phyloP scores from a whole-genome alignment of 306 rosid species.

The Ochetophila trinervis region DNA sequence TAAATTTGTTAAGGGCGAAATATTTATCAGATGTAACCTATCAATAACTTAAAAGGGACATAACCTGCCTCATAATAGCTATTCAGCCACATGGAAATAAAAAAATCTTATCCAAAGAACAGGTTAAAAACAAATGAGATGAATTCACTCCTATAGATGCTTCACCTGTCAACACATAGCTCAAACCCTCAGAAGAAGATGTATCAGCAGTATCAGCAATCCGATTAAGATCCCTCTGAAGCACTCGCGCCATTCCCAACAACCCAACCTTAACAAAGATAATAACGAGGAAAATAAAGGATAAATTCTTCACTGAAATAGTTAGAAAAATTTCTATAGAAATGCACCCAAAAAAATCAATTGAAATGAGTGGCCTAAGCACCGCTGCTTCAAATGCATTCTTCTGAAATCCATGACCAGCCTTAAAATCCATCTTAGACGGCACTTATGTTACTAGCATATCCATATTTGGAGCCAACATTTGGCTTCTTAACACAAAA shows the following conservation, averaged over 20 bases:
- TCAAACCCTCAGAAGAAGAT: conserved; percentile 75
- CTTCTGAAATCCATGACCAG: neutral
- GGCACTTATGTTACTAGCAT: neutral
- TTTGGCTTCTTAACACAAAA: too few relatives aligned
- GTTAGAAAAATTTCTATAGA: conserved; percentile 2
- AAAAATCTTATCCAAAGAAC: neutral
- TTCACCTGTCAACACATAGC: conserved; percentile 84
- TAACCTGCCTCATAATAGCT: neutral
- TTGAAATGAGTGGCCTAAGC: too few relatives aligned
- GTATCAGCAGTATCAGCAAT: conserved; percentile 93
- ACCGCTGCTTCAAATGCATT: neutral
- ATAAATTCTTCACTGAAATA: conserved; percentile 14
- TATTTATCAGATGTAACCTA: neutral
- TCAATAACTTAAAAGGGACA: neutral
- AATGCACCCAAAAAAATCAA: neutral
- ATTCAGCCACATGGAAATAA: neutral
- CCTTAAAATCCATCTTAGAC: neutral
- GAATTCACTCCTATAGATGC: conserved; percentile 18
- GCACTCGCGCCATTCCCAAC: conserved; percentile 83
- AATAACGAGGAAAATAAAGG: conserved; percentile 17
- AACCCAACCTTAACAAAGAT: conserved; percentile 61
- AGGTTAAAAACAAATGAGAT: conserved; percentile 12
- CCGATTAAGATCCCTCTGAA: conserved; percentile 86
- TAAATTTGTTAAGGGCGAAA: neutral
- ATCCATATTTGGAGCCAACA: neutral